phyloP scores from a whole-genome alignment of 768 basidiomycete species.

The Termitomyces sp. region DNA sequence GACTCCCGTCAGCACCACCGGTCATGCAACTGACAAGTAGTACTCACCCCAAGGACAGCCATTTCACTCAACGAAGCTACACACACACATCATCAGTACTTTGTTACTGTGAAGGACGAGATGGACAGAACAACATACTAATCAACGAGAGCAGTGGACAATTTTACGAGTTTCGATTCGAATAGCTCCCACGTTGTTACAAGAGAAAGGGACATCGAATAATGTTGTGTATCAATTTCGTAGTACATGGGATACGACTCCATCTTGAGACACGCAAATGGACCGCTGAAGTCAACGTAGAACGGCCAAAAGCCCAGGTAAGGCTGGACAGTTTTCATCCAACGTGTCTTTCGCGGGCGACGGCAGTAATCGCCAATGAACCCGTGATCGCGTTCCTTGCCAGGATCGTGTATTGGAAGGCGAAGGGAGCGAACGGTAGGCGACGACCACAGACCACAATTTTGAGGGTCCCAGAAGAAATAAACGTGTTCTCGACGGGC shows the following conservation, averaged over 20 bases:
- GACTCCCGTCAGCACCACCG: not conserved
- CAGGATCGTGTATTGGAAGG: not conserved
- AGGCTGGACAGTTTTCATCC: not conserved
- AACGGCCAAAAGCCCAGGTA: conserved; percentile 5
- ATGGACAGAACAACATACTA: conserved; percentile 42
- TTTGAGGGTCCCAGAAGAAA: not conserved
- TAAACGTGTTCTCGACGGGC: not conserved
- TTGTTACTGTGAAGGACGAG: not conserved
- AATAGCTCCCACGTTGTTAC: not conserved
- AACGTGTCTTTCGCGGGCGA: not conserved
- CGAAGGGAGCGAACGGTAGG: not conserved
- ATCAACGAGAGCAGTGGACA: conserved; percentile 33
- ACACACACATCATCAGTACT: not conserved
- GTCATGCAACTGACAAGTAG: not conserved
- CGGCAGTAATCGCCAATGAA: not conserved
- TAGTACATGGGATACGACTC: not conserved
- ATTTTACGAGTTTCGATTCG: not conserved
- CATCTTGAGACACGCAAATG: not conserved
- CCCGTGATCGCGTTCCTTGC: not conserved
- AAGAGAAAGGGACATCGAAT: not conserved
- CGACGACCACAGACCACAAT: conserved; percentile 4
- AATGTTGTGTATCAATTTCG: too few relatives aligned
- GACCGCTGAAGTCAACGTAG: not conserved
- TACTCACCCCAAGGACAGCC: conserved; percentile 79
- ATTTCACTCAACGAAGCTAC: conserved; percentile 85